Percentiles rank a stretch among this genome's conserved stretches.
Conservation (phyloP, 164 flowering plant species). For the Vitis labrusca region DNA sequence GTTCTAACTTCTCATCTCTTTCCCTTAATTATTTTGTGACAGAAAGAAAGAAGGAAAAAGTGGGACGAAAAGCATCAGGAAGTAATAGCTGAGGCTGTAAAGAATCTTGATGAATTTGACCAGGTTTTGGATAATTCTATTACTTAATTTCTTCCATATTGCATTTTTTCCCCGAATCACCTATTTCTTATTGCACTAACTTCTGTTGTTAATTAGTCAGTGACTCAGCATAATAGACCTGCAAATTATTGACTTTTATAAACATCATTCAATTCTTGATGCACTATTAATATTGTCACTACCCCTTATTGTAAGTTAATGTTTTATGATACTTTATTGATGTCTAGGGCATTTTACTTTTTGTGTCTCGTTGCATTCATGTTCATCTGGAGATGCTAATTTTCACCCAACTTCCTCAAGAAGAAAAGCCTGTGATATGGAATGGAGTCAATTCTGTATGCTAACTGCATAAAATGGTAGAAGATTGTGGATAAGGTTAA, state of each 20-base stretch:
- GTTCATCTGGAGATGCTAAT: neutral
- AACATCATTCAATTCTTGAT: neutral
- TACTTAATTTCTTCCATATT: slow-evolving; percentile 3
- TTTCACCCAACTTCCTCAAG: neutral
- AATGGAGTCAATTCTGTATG: neutral
- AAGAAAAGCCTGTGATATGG: neutral
- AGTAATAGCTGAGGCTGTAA: slow-evolving; percentile 82
- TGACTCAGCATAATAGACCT: neutral
- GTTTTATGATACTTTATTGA: slow-evolving; percentile 1
- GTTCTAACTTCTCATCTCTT: slow-evolving; percentile 1
- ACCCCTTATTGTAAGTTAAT: neutral
- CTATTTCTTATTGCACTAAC: too few relatives aligned
- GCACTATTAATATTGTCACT: neutral
- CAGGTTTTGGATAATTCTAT: slow-evolving; percentile 45
- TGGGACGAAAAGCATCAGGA: slow-evolving; percentile 96
- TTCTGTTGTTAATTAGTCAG: too few relatives aligned
- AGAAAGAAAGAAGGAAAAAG: slow-evolving; percentile 87
- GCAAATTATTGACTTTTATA: neutral
- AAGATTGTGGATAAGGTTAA: neutral
- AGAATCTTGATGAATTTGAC: slow-evolving; percentile 75
- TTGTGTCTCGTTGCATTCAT: neutral
- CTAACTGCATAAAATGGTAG: neutral
- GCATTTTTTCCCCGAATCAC: neutral
- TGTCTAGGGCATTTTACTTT: neutral
- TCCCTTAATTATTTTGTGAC: slow-evolving; percentile 4